Percentiles rank a stretch among this genome's conserved stretches.
phyloP scores from a whole-genome alignment of 1,284 basidiomycete genomes.

The Cutaneotrichosporon cavernicola region DNA sequence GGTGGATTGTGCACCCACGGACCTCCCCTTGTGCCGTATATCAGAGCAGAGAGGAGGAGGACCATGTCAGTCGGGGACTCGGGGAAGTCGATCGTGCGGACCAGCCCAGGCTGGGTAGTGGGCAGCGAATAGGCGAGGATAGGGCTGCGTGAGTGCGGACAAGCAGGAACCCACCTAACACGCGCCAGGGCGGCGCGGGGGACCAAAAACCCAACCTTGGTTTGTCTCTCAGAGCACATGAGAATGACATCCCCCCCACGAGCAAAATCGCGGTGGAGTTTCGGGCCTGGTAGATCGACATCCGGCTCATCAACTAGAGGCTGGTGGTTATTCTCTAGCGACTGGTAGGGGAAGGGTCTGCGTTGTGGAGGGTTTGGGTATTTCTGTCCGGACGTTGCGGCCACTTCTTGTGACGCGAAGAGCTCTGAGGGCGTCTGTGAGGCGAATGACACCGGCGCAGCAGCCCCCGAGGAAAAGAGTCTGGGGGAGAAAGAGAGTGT shows the following conservation, averaged over 20 bases:
- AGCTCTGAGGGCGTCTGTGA: not conserved
- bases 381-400: not conserved
- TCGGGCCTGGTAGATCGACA: not conserved
- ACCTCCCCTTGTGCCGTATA: slow-evolving; percentile 1
- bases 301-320: not conserved
- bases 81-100: not conserved
- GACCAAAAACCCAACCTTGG: slow-evolving; percentile 15
- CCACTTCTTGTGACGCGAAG: not conserved
- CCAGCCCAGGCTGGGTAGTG: not conserved
- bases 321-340: not conserved
- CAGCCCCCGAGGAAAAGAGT: too few relatives aligned
- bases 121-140: slow-evolving; percentile 2
- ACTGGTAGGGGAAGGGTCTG: not conserved
- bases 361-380: not conserved
- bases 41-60: slow-evolving; percentile 10
- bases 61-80: slow-evolving; percentile 1
- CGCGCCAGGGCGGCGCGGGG: not conserved
- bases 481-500: too few relatives aligned
- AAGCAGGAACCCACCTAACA: not conserved
- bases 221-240: slow-evolving; percentile 7
- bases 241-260: slow-evolving; percentile 18
- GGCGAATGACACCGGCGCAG: not conserved
- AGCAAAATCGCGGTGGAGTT: slow-evolving; percentile 18
- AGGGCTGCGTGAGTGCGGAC: not conserved
- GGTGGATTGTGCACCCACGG: not conserved